A percentile compares a stretch with the other conserved stretches of the same genome.
Conservation (phyloP, 768 basidiomycete genomes). For the Boletus huronensis region DNA sequence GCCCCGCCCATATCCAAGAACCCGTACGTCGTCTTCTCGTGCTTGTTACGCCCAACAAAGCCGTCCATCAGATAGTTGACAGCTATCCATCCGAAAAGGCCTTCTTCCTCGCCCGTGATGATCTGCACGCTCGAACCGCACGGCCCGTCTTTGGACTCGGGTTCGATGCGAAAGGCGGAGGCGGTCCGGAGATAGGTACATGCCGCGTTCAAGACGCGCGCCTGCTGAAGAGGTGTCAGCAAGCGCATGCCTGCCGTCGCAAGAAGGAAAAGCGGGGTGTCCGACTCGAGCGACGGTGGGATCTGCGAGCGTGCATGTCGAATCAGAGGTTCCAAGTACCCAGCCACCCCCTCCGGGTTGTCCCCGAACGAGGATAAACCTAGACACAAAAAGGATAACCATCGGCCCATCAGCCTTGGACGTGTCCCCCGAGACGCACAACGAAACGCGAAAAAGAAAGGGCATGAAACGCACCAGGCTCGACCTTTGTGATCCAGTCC, state of each 20-base stretch:
- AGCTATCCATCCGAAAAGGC: constrained; percentile 97
- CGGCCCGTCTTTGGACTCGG: constrained; percentile 62
- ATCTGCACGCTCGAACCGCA: constrained; percentile 93
- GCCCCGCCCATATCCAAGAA: constrained; percentile 99
- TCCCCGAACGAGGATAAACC: constrained; percentile 84
- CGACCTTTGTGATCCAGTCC: constrained; percentile 87
- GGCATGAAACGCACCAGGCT: constrained; percentile 68
- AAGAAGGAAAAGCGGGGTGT: constrained; percentile 89
- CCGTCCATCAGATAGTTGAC: constrained; percentile 99
- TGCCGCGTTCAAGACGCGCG: constrained; percentile 66
- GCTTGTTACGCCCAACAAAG: constrained; percentile 48
- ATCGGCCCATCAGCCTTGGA: background rate
- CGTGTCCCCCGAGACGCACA: background rate
- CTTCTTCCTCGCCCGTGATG: constrained; percentile 98
- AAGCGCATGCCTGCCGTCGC: constrained; percentile 98
- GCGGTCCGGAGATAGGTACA: constrained; percentile 73
- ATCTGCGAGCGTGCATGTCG: constrained; percentile 78
- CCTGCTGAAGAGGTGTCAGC: constrained; percentile 63
- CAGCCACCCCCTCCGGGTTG: constrained; percentile 63
- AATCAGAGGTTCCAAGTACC: constrained; percentile 80
- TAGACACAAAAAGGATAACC: constrained; percentile 30
- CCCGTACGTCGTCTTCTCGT: constrained; percentile 83
- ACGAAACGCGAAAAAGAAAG: too few species aligned
- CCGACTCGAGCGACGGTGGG: constrained; percentile 78
- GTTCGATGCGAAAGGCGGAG: constrained; percentile 76